Conservation (phyloP, 371 early-diverging fungal species). For the Gilbertella persicaria region DNA sequence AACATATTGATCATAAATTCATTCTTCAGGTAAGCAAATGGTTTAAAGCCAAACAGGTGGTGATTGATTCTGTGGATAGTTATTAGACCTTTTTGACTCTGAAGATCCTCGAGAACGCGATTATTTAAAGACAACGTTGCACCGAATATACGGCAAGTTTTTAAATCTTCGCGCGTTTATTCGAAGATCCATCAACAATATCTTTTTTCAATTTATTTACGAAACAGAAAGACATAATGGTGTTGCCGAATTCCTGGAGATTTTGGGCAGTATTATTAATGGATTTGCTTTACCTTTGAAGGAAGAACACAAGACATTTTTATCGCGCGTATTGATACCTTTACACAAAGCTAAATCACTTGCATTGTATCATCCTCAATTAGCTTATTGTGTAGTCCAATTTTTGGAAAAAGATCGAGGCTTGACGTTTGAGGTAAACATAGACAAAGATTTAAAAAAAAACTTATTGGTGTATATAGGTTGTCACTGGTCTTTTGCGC, state of each 20-base stretch:
- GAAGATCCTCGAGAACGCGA: slow-evolving; percentile 97
- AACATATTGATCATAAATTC: slow-evolving; percentile 91
- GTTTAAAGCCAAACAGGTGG: too few relatives aligned
- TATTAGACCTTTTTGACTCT: slow-evolving; percentile 91
- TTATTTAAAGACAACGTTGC: slow-evolving; percentile 93
- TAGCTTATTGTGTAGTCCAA: slow-evolving; percentile 95
- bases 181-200: slow-evolving; percentile 92
- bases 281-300: slow-evolving; percentile 95
- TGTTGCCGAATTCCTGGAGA: slow-evolving; percentile 93
- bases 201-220: slow-evolving; percentile 94
- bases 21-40: slow-evolving; percentile 68
- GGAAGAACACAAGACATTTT: slow-evolving; percentile 93
- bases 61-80: slow-evolving; percentile 38
- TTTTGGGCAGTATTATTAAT: slow-evolving; percentile 96
- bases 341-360: slow-evolving; percentile 92
- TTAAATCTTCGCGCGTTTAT: slow-evolving; percentile 94
- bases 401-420: slow-evolving; percentile 93
- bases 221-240: slow-evolving; percentile 95
- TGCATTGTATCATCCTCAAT: slow-evolving; percentile 90
- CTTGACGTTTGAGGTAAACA: slow-evolving; percentile 79
- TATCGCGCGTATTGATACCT: slow-evolving; percentile 87
- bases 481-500: slow-evolving; percentile 82
- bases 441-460: background rate
- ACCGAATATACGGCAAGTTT: slow-evolving; percentile 96
- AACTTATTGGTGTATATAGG: slow-evolving; percentile 44